Evolutionary conservation across 495 filamentous ascomycete species (phyloP), one percentile per base, ranked within the genome.

Genomic region (Immersiella caudata): DNA sequence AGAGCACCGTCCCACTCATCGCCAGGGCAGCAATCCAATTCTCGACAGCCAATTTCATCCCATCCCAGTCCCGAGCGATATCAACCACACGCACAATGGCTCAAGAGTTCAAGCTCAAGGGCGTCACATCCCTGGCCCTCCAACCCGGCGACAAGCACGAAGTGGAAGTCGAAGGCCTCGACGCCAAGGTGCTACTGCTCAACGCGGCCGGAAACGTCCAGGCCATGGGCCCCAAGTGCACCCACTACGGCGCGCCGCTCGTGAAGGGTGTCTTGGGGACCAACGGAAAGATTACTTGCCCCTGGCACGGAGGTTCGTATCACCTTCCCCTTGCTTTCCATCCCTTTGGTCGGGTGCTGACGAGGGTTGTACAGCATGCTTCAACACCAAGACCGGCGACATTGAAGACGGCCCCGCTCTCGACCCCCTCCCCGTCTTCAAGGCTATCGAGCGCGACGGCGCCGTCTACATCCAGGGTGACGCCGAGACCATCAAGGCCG

Each of bases 351-450:
- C 49, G 55, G 70, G 40, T 73, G 60, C 68, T 58, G 51, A 46
- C 26, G 40, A 60, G 46, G 51, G 56, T 27, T 46, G 49, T 9
- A 21, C 68, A 93, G 95, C 95, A 49, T 99, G 95, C 82, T 99
- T 97, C 79, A 92, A 92, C 67, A 86, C 91, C 63, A 79, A 83
- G 51, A 94, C 90, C n/a, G 95, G 95, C 29, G 94, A 97, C 67
- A 90, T 99, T 56, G 95, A 99, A 78, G 90, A 98, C 75, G 93
- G 94, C 0, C 95, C 95, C 0, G 95, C 93, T 1, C 82, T 96
- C 6, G 93, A 97, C 70, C 85, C 90, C 18, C 77, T 99, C 4
- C 83, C 89, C 22, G 90, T 90, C 51, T 99, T 95, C 79, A 90
- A 92, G 36, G 74, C 96, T 26, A 78, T 86, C 24, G 88, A 94